A percentile compares a stretch with the other conserved stretches of the same genome.
These are phyloP conservation scores for Blepharisma undulans DNA, from an alignment of 169 alveolate genomes.

Conservation along the genomic window DNA sequence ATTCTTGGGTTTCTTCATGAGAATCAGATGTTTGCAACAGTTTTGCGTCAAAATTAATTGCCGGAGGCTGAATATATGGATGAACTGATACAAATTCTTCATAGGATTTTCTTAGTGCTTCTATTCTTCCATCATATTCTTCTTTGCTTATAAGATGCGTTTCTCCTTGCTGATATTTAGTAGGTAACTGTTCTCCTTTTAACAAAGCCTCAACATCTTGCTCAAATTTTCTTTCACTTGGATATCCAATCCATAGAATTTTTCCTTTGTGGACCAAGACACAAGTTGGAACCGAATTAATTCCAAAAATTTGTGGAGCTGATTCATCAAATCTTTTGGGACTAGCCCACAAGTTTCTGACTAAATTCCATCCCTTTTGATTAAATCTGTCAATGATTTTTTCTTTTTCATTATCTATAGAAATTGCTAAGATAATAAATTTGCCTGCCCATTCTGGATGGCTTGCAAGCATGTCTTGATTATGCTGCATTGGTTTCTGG, in stretches of 20 bases:
- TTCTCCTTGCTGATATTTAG: not conserved
- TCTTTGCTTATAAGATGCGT: not conserved
- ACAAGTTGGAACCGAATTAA: not conserved
- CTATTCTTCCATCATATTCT: not conserved
- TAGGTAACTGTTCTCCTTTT: not conserved
- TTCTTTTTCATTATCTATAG: constrained; percentile 39
- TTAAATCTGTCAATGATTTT: constrained; percentile 26
- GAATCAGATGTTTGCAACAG: too few species aligned
- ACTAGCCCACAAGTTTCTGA: constrained; percentile 23
- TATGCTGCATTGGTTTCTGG: constrained; percentile 23
- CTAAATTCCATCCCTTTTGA: constrained; percentile 31
- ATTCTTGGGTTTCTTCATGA: not conserved
- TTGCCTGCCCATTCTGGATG: constrained; percentile 41
- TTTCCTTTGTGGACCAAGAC: not conserved
- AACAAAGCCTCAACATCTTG: not conserved
- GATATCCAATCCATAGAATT: constrained; percentile 1
- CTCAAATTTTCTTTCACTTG: not conserved
- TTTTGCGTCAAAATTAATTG: too few species aligned
- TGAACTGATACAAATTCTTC: too few species aligned
- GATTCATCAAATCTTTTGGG: not conserved
- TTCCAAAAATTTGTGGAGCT: not conserved
- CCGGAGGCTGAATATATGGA: too few species aligned
- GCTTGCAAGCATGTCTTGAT: constrained; percentile 32
- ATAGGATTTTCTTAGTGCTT: not conserved
- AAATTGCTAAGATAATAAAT: constrained; percentile 27